A percentile compares a stretch with the other conserved stretches of the same genome.
Conservation (phyloP, 108 stramenopile genomes). For the Thalassiosira profunda region DNA sequence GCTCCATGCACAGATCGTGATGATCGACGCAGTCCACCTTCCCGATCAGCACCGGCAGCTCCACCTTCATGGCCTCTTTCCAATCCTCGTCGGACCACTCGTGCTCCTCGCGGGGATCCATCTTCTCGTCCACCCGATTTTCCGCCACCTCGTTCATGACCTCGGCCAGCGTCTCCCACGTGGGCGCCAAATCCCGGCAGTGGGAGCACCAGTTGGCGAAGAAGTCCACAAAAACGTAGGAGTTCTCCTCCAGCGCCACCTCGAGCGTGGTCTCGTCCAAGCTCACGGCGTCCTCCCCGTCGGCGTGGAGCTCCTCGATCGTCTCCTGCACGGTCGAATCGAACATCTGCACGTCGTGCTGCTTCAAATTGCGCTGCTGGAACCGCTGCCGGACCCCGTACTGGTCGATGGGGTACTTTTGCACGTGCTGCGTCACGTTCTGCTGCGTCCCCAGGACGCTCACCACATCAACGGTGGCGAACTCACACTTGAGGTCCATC, state of each 20-base stretch:
- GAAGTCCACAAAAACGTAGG: conserved; percentile 74
- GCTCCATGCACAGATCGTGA: conserved; percentile 66
- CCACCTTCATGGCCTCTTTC: conserved; percentile 60
- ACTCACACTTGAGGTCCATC: conserved; percentile 93
- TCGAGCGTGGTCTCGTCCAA: conserved; percentile 53
- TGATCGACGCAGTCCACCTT: conserved; percentile 95
- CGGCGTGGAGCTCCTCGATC: conserved; percentile 87
- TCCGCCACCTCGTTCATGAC: conserved; percentile 74
- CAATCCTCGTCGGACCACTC: conserved; percentile 70
- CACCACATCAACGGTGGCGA: conserved; percentile 85
- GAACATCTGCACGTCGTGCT: conserved; percentile 84
- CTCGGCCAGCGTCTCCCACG: conserved; percentile 89
- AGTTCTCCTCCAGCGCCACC: conserved; percentile 38
- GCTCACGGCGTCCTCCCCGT: conserved; percentile 86
- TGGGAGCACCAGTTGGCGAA: conserved; percentile 94
- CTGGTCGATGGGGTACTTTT: conserved; percentile 94
- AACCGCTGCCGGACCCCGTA: conserved; percentile 83
- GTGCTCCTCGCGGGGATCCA: conserved; percentile 19
- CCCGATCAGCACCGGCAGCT: conserved; percentile 78
- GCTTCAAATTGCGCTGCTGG: conserved; percentile 85
- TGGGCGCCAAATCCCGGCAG: conserved; percentile 83
- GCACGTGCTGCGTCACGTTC: conserved; percentile 94
- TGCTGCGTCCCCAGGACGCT: conserved; percentile 92
- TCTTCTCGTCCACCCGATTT: conserved; percentile 32
- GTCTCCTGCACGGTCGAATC: conserved; percentile 77